Evolutionary conservation across 208 protist species (phyloP).

Genomic region (Crithidia expoeki): DNA sequence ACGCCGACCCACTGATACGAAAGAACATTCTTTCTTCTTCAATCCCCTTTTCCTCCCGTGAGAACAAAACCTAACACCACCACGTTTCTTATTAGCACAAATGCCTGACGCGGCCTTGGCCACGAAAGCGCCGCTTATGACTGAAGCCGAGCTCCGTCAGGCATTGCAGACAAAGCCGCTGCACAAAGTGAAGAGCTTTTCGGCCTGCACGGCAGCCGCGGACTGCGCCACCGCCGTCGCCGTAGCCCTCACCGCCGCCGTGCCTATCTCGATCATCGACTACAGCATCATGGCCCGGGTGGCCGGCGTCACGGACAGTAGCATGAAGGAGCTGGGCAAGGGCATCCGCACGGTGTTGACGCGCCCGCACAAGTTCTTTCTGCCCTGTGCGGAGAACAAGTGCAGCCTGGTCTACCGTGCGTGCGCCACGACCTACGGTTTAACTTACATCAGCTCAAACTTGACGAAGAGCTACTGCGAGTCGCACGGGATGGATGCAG

Average conservation of each 20-base stretch:
- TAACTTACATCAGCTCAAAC: slow-evolving; percentile 84
- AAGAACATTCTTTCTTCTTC: too few relatives aligned
- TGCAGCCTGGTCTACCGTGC: slow-evolving; percentile 74
- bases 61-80: not conserved
- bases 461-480: slow-evolving; percentile 84
- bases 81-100: not conserved
- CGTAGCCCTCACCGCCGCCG: slow-evolving; percentile 70
- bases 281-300: slow-evolving; percentile 90
- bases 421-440: slow-evolving; percentile 67
- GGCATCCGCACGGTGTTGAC: slow-evolving; percentile 69
- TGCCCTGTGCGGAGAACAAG: slow-evolving; percentile 86
- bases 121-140: slow-evolving; percentile 15
- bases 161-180: slow-evolving; percentile 32
- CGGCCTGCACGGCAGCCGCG: slow-evolving; percentile 43
- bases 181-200: slow-evolving; percentile 68
- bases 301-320: slow-evolving; percentile 76
- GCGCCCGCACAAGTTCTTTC: slow-evolving; percentile 85
- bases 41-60: too few relatives aligned
- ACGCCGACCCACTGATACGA: too few relatives aligned
- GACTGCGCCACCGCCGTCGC: slow-evolving; percentile 70
- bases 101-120: not conserved
- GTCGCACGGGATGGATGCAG: slow-evolving; percentile 54
- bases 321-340: slow-evolving; percentile 61
- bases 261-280: slow-evolving; percentile 90
- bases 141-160: slow-evolving; percentile 39